Percentiles rank a stretch among this genome's conserved stretches.
Conservation (phyloP, 163 green algal genomes). For the Scenedesmus sp. region DNA sequence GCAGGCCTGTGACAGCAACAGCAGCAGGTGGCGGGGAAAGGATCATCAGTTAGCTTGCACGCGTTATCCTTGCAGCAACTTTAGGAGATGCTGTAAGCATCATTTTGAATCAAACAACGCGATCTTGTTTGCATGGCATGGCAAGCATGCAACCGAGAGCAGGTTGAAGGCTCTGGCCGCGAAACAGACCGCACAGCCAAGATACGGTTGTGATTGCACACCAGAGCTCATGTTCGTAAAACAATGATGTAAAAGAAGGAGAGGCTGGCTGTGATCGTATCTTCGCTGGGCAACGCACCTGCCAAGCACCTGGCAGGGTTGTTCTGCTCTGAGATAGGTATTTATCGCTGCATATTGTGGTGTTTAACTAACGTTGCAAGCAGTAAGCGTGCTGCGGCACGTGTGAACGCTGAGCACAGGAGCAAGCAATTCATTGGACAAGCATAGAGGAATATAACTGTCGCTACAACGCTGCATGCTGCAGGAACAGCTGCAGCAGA, state of each 20-base stretch:
- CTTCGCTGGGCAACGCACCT: not conserved
- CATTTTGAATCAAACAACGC: not conserved
- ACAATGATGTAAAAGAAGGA: not conserved
- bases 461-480: not conserved
- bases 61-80: not conserved
- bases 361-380: not conserved
- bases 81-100: not conserved
- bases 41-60: not conserved
- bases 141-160: not conserved
- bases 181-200: not conserved
- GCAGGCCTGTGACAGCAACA: not conserved
- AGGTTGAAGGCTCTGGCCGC: not conserved
- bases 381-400: not conserved
- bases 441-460: too few species aligned
- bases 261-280: not conserved
- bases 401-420: not conserved
- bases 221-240: not conserved
- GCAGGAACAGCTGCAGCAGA: not conserved
- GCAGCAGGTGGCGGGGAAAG: not conserved
- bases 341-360: not conserved
- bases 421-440: not conserved
- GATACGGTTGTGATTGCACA: not conserved
- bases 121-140: not conserved
- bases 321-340: not conserved
- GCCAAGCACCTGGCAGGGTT: not conserved